Evolutionary conservation across 2,329 filamentous ascomycete genomes (phyloP).

Genomic region (Venturiaceae sp.): DNA sequence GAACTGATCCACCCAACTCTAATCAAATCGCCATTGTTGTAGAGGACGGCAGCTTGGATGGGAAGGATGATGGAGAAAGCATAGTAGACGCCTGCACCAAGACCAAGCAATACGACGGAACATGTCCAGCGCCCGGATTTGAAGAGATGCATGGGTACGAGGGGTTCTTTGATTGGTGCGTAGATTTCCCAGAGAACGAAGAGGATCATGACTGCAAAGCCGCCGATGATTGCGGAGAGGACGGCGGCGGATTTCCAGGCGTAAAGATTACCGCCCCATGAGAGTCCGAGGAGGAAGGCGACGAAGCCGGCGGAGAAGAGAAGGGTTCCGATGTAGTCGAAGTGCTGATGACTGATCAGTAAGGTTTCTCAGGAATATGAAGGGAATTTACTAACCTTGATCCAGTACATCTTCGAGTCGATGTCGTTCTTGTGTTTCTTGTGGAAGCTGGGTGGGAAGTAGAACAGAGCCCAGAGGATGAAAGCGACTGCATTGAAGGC

Average conservation of each 20-base stretch:
- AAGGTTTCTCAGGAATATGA: slow-evolving; percentile 8
- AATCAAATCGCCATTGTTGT: slow-evolving; percentile 13
- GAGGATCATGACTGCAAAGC: slow-evolving; percentile 21
- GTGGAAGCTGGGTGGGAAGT: slow-evolving; percentile 16
- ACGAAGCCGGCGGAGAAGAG: slow-evolving; percentile 14
- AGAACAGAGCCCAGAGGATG: slow-evolving; percentile 14
- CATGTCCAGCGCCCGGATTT: slow-evolving; percentile 20
- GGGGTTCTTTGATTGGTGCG: slow-evolving; percentile 19
- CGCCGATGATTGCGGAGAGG: slow-evolving; percentile 28
- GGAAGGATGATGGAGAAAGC: slow-evolving; percentile 23
- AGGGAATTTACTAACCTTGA: slow-evolving; percentile 10
- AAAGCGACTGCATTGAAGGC: slow-evolving; percentile 13
- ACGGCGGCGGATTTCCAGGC: slow-evolving; percentile 33
- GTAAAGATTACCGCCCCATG: slow-evolving; percentile 20
- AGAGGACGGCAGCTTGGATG: slow-evolving; percentile 15
- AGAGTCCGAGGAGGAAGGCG: slow-evolving; percentile 14
- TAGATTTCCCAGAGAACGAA: slow-evolving; percentile 26
- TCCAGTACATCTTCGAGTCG: slow-evolving; percentile 14
- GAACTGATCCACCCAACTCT: slow-evolving; percentile 14
- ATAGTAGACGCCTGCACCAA: slow-evolving; percentile 26
- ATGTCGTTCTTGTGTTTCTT: slow-evolving; percentile 14
- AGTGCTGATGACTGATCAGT: slow-evolving; percentile 14
- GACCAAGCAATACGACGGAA: slow-evolving; percentile 17
- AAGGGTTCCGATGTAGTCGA: slow-evolving; percentile 14
- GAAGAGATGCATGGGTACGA: slow-evolving; percentile 27